phyloP scores from a whole-genome alignment of 768 basidiomycete genomes.

The Suillus paluster region DNA sequence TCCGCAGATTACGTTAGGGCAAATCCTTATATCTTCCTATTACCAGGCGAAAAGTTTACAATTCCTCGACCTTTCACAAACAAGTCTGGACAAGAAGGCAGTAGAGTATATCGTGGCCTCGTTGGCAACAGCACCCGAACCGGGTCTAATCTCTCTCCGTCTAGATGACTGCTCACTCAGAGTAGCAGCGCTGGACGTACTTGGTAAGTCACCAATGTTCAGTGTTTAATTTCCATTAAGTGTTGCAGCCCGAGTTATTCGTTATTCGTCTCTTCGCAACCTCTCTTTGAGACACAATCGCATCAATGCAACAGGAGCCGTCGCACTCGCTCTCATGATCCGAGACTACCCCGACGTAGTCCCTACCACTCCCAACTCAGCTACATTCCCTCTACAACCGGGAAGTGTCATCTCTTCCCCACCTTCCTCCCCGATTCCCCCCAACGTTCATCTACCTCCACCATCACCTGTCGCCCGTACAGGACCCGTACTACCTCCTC shows the following conservation, averaged over 20 bases:
- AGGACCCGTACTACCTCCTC: constrained; percentile 50
- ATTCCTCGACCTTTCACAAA: constrained; percentile 92
- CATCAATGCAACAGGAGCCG: constrained; percentile 83
- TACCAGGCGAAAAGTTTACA: constrained; percentile 72
- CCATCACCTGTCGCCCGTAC: constrained; percentile 34
- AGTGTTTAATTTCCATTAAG: background rate
- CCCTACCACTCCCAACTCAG: constrained; percentile 20
- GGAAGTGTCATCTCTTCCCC: constrained; percentile 34
- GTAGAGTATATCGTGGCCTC: constrained; percentile 82
- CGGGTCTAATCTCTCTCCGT: constrained; percentile 74
- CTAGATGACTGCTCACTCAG: constrained; percentile 86
- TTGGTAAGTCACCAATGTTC: constrained; percentile 59
- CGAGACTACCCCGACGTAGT: constrained; percentile 91
- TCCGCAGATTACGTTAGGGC: background rate
- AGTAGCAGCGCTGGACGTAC: constrained; percentile 72
- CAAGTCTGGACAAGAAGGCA: constrained; percentile 79
- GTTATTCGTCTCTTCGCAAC: constrained; percentile 82
- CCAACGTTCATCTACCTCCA: constrained; percentile 23
- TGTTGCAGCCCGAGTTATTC: constrained; percentile 73
- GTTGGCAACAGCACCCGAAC: constrained; percentile 45
- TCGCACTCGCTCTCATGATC: constrained; percentile 94
- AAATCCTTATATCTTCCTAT: background rate
- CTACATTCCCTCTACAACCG: constrained; percentile 6
- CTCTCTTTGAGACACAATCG: constrained; percentile 90
- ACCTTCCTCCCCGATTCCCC: constrained; percentile 37